Evolutionary conservation across 768 basidiomycete genomes (phyloP).

Genomic region (Clitopilus passeckerianus): DNA sequence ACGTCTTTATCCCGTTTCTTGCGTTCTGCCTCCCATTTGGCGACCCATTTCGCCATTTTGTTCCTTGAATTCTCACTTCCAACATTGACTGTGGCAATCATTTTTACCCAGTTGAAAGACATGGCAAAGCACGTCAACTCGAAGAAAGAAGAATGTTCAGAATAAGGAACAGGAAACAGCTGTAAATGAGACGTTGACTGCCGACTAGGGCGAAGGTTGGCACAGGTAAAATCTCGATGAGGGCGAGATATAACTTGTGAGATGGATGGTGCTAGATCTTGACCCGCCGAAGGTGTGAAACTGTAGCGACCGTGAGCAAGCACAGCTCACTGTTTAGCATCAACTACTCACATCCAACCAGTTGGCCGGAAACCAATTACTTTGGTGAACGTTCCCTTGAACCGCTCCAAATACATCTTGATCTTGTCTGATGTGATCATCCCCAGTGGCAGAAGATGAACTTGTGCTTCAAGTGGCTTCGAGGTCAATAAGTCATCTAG

Average conservation of each 20-base stretch:
- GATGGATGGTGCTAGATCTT: constrained; percentile 58
- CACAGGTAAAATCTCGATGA: constrained; percentile 60
- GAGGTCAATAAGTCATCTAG: constrained; percentile 72
- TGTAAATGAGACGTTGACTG: constrained; percentile 68
- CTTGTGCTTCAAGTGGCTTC: constrained; percentile 70
- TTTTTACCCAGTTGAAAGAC: constrained; percentile 77
- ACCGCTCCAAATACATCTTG: constrained; percentile 69
- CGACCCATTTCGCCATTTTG: constrained; percentile 89
- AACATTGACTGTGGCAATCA: constrained; percentile 95
- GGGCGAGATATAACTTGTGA: constrained; percentile 62
- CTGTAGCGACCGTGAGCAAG: constrained; percentile 28
- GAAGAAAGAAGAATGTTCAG: constrained; percentile 94
- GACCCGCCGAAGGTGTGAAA: constrained; percentile 62
- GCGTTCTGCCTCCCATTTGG: constrained; percentile 83
- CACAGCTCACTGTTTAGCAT: not conserved
- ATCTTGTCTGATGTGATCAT: constrained; percentile 75
- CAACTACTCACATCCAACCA: constrained; percentile 84
- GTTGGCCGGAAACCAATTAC: constrained; percentile 88
- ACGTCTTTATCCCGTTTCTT: constrained; percentile 40
- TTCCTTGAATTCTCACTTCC: constrained; percentile 65
- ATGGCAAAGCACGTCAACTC: constrained; percentile 95
- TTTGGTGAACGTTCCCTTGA: constrained; percentile 64
- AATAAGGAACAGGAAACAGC: constrained; percentile 86
- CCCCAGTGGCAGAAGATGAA: constrained; percentile 83
- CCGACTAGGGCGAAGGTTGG: constrained; percentile 61